These are phyloP conservation scores for Arabidopsis thaliana DNA, from an alignment of 345 rosid genomes.

Conservation along the genomic window DNA sequence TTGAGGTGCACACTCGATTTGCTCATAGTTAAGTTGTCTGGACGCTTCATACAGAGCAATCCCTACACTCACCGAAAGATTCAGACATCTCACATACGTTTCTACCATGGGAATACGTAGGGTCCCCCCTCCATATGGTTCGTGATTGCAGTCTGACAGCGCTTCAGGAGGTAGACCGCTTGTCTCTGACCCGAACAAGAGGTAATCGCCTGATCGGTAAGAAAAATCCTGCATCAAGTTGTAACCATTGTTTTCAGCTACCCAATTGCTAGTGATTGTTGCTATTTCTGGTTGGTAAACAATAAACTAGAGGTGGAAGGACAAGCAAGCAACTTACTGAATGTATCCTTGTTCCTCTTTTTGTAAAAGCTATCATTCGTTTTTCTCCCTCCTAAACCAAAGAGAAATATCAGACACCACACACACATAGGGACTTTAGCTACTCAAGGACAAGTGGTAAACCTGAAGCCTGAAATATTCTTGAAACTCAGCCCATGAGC, in stretches of 20 bases:
- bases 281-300: background rate
- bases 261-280: constrained; percentile 2
- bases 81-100: constrained; percentile 88
- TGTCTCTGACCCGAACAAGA: constrained; percentile 89
- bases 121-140: constrained; percentile 71
- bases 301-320: constrained; percentile 29
- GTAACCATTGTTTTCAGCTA: background rate
- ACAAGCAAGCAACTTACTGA: constrained; percentile 58
- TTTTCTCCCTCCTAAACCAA: constrained; percentile 75
- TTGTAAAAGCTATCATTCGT: constrained; percentile 87
- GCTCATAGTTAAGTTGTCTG: constrained; percentile 84
- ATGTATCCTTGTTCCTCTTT: constrained; percentile 76
- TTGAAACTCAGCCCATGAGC: constrained; percentile 79
- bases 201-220: constrained; percentile 82
- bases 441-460: constrained; percentile 30
- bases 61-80: constrained; percentile 92
- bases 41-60: constrained; percentile 92
- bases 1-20: constrained; percentile 54
- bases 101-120: constrained; percentile 92
- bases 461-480: constrained; percentile 85
- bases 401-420: constrained; percentile 23
- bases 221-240: constrained; percentile 68
- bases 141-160: constrained; percentile 65
- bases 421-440: constrained; percentile 7
- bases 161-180: constrained; percentile 86